phyloP scores from a whole-genome alignment of 2,329 filamentous ascomycete genomes.

The Sclerotinia trifoliorum region DNA sequence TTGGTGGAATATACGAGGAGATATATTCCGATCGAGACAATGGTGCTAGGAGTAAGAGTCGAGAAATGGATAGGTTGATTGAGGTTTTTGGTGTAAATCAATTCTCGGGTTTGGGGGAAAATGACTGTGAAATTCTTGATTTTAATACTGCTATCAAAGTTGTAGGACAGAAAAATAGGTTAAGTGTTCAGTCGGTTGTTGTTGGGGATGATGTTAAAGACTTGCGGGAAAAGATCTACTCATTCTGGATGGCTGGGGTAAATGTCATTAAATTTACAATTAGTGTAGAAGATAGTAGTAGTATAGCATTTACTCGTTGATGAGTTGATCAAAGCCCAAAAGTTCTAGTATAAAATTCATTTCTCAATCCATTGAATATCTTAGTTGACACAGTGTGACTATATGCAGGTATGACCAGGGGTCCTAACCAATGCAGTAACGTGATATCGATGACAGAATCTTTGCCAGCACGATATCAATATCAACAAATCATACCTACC shows the following conservation, averaged over 20 bases:
- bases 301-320: too few species aligned
- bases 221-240: not conserved
- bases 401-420: too few species aligned
- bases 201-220: too few species aligned
- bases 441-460: not conserved
- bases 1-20: conserved; percentile 20
- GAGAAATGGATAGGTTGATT: not conserved
- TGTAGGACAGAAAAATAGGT: not conserved
- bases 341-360: not conserved
- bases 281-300: not conserved
- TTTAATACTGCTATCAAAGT: not conserved
- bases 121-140: not conserved
- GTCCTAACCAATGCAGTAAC: not conserved
- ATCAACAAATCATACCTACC: not conserved
- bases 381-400: too few species aligned
- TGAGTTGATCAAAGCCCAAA: too few species aligned
- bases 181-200: not conserved
- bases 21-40: conserved; percentile 2
- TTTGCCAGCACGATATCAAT: not conserved
- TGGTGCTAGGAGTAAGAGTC: not conserved
- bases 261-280: not conserved
- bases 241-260: not conserved
- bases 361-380: not conserved
- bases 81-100: not conserved
- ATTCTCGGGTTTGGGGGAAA: not conserved